Evolutionary conservation across 2,329 filamentous ascomycete genomes (phyloP), one percentile per base, ranked within the genome.

Genomic region (Cytospora paraplurivora): DNA sequence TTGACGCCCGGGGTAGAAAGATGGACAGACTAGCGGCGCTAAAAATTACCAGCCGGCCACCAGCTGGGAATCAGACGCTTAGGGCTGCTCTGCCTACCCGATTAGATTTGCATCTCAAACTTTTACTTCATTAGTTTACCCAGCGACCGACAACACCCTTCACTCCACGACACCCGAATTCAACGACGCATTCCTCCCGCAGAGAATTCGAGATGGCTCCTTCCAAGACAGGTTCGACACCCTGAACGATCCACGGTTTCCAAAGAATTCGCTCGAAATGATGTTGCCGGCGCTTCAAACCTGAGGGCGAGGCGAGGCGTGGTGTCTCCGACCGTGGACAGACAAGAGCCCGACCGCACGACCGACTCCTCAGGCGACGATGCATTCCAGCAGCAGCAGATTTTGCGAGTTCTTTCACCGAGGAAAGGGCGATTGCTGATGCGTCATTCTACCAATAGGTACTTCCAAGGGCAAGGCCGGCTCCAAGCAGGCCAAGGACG

Each of bases 401-500:
- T 84, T 86, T 89, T 89, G 86, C 86, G 86, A 88, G 86, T 89
- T 88, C 85, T 85, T 78, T 71, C 76, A 71, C 66, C 62, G 41
- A 47, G 60, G 74, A 72, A 81, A 87, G 86, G 81, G 86, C 86
- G 86, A 88, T 87, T 89, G 86, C 86, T 89, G 85, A 88, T 88
- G 84, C 81, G 75, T 79, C 74, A 80, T 78, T 72, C 76, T 72
- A 70, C 76, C 64, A 66, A 72, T 79, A 88, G 85, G 82, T 80
- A 80, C 79, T 75, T 77, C 75, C 68, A 79, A 80, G 74, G 80
- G 79, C 73, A 76, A 82, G 72, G 87, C 86, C 81, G 84, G 84
- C 76, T 77, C 82, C 79, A 95, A 95, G 87, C 89, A 96, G 88
- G 95, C 95, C 82, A 90, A 88, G 76, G 88, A 89, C 78, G 95